Base-by-base conservation (phyloP, 257 asterid species). In the Solanum commersonii region DNA sequence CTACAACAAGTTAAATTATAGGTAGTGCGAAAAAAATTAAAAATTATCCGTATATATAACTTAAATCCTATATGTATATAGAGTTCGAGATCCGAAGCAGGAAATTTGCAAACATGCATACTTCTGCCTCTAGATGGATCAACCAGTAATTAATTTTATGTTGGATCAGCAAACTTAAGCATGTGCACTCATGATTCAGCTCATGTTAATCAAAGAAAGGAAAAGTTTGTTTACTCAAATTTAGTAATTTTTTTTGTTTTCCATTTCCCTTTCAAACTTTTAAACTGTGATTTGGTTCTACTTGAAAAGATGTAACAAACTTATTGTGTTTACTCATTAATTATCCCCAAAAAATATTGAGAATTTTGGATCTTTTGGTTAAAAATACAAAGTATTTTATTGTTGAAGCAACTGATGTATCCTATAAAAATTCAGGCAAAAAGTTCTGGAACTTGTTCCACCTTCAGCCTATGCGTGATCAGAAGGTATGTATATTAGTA, bases 401-500 rank as follows among this genome's bases (percentile, higher is more conserved):
- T 65, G 42, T 82, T 49, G 86, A 82, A 29, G 29, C 20, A 46
- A 82, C 85, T 82, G 71, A 82, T 82, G 23, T 7, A 20, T 10
- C 34, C 70, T 12, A 8, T 46, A 9, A 40, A 49, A 83, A 72
- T 86, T 34, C 84, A 97, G 99, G 99, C 88, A 97, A 97, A 76
- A 97, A 97, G 91, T 97, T 97, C 91, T 97, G 99, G 99, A 97
- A 97, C 86, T 92, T 97, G 92, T 97, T 97, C 90, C 99, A 97
- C 93, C 93, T 97, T 85, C 99, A 97, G 93, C 99, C 99, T 89
- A 97, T 97, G 99, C 99, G 99, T 92, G 99, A 97, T 88, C 99
- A 97, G 71, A 97, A 94, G 99, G 99, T 97, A 89, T 20, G 25
- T 25, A 73, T 38, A 49, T 67, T n/a, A 46, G 56, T 46, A 63